Evolutionary conservation across 164 flowering plant genomes (phyloP).

Genomic region (Malania oleifera): DNA sequence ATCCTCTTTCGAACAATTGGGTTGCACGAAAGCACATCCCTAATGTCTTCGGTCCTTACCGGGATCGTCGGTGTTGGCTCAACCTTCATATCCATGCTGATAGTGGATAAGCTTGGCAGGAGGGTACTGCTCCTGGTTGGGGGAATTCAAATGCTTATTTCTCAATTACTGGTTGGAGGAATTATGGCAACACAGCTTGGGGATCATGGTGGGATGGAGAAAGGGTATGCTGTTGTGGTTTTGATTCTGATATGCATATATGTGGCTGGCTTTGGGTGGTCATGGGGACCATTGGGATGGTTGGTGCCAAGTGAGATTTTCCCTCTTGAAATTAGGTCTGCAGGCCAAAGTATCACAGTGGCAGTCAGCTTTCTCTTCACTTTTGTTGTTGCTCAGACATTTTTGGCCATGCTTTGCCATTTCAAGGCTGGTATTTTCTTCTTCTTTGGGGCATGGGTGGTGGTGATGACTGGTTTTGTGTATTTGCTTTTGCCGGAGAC

Average conservation of each 20-base stretch:
- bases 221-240: constrained; percentile 21
- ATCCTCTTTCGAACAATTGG: constrained; percentile 34
- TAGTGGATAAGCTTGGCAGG: constrained; percentile 34
- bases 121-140: constrained; percentile 26
- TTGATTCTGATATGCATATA: constrained; percentile 29
- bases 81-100: constrained; percentile 35
- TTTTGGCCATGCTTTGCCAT: constrained; percentile 33
- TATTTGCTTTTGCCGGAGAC: constrained; percentile 36
- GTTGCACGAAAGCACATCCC: constrained; percentile 31
- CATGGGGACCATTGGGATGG: constrained; percentile 39
- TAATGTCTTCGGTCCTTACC: constrained; percentile 24
- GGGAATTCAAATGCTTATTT: constrained; percentile 36
- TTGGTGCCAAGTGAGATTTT: constrained; percentile 34
- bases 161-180: constrained; percentile 24
- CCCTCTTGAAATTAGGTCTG: constrained; percentile 27
- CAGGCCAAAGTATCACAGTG: constrained; percentile 32
- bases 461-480: constrained; percentile 31
- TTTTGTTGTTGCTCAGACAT: constrained; percentile 26
- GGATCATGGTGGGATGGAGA: constrained; percentile 30
- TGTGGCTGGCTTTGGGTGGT: constrained; percentile 35
- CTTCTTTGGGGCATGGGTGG: constrained; percentile 36
- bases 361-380: constrained; percentile 26
- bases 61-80: constrained; percentile 21
- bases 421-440: constrained; percentile 33
- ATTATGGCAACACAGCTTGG: constrained; percentile 25